Base-by-base conservation (phyloP, 2,329 filamentous ascomycete species). In the Aureobasidium vineae region DNA sequence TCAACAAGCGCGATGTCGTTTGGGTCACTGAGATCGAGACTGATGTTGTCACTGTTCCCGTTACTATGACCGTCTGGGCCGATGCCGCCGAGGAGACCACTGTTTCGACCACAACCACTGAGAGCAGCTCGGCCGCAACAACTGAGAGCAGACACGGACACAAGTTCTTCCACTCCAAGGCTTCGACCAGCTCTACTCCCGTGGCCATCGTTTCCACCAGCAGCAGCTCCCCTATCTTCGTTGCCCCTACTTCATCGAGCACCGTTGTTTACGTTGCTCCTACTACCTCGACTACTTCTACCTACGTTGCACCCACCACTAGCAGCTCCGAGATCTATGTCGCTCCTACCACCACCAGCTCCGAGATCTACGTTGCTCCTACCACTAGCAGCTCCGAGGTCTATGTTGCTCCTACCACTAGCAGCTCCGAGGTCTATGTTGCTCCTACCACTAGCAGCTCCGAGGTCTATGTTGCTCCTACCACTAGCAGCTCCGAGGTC, bases 1-100 rank as follows among this genome's bases (percentile, higher is more conserved):
- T 77, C 57, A 71, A 74, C 70, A 78, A 79, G 68, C 78, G 78
- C 68, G 79, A 79, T 60, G 73, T 83, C 43, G 80, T 82, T 64
- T 83, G 79, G 76, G 77, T 82, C 69, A 85, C 82, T 33, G 77
- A 82, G 56, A 79, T 77, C 43, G 77, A 80, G 26, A 75, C 79
- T 61, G 80, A 79, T 64, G 78, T 80, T 71, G 80, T 81, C 65
- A 85, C 82, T 49, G 74, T 85, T 59, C 75, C 79, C 63, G 75
- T 81, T 66, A 81, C 80, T 67, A 79, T 77, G 69, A 83, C 81
- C 67, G 69, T 85, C 73, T 83, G 77, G 76, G 66, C 73, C 63
- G 61, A 33, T 19, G 70, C 75, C 15, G 71, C 75, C 16, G 71
- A 72, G 52, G 70, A 72, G 61, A 70, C 70, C 33, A 45, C 66